A percentile compares a stretch with the other conserved stretches of the same genome.
Conservation (phyloP, 805 yeast genomes). For the Zygosaccharomyces lentus region DNA sequence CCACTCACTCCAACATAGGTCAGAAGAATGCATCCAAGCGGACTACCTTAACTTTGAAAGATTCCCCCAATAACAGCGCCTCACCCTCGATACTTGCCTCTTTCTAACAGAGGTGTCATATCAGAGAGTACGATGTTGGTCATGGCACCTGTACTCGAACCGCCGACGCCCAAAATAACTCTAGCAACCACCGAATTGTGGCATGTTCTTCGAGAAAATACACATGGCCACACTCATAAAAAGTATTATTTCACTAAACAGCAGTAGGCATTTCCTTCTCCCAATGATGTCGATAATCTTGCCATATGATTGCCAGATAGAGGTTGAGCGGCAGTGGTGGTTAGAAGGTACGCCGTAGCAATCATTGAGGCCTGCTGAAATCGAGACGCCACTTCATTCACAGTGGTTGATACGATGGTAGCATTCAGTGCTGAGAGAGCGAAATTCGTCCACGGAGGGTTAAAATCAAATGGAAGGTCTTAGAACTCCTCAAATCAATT, state of each 20-base stretch:
- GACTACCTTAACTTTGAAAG: conserved; percentile 44
- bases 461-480: conserved; percentile 11
- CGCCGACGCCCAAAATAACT: conserved; percentile 56
- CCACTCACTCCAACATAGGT: conserved; percentile 42
- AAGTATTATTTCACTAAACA: conserved; percentile 43
- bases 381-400: conserved; percentile 56
- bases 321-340: conserved; percentile 72
- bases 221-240: conserved; percentile 44
- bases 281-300: conserved; percentile 64
- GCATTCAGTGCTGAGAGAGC: conserved; percentile 56
- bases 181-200: conserved; percentile 46
- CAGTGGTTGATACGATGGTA: conserved; percentile 55
- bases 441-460: conserved; percentile 40
- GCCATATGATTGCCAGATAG: conserved; percentile 69
- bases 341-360: conserved; percentile 58
- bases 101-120: conserved; percentile 48
- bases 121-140: conserved; percentile 53
- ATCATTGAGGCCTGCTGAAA: conserved; percentile 48
- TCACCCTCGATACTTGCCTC: conserved; percentile 53
- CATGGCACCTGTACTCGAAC: conserved; percentile 51
- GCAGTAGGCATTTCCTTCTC: conserved; percentile 42
- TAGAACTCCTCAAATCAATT: conserved; percentile 13
- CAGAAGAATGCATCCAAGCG: conserved; percentile 41
- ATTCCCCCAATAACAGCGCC: conserved; percentile 39
- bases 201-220: conserved; percentile 39